phyloP scores from a whole-genome alignment of 2,329 filamentous ascomycete genomes.

The Cadophora malorum region DNA sequence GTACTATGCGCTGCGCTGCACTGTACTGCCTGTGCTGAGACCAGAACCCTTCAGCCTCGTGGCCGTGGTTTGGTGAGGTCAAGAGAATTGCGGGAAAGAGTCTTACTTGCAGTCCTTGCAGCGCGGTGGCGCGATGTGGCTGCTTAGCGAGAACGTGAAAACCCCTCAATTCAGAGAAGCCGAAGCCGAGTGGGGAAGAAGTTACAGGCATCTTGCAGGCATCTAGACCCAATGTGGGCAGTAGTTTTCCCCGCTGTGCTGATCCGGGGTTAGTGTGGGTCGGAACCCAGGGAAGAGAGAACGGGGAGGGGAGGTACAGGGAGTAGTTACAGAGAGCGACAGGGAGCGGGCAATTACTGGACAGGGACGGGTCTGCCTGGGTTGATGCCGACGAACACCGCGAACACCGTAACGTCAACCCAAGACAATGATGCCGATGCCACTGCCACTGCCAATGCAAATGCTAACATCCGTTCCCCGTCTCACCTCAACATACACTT shows the following conservation, averaged over 20 bases:
- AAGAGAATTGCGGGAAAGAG: constrained; percentile 1
- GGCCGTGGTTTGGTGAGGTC: neutral
- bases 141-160: constrained; percentile 3
- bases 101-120: neutral
- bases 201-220: neutral
- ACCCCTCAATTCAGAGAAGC: neutral
- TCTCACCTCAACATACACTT: neutral
- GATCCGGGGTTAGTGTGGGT: constrained; percentile 10
- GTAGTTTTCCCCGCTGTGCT: constrained; percentile 11
- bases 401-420: neutral
- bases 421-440: neutral
- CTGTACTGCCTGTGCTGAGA: neutral
- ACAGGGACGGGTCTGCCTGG: neutral
- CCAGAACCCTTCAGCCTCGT: neutral
- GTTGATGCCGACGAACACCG: neutral
- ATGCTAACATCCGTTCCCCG: neutral
- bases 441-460: neutral
- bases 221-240: neutral
- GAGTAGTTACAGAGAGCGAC: neutral
- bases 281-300: neutral
- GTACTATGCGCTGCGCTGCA: neutral
- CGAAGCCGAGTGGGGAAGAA: neutral
- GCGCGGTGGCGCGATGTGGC: neutral
- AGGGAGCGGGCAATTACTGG: too few relatives aligned
- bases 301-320: too few relatives aligned